Evolutionary conservation across 1,139 yeast species (phyloP).

Genomic region (Petasospora fabianii): DNA sequence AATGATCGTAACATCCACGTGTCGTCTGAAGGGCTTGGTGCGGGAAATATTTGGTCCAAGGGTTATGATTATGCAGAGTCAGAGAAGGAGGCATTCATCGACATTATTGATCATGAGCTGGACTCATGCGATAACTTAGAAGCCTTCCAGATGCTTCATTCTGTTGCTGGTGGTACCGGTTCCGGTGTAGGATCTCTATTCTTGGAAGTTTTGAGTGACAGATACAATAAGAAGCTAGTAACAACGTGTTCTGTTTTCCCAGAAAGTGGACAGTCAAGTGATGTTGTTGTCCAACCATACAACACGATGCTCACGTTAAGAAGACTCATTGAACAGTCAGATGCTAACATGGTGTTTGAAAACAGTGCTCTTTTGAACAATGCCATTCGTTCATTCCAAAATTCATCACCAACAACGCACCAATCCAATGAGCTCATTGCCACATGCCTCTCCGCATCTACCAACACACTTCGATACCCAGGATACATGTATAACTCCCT

Average conservation of each 20-base stretch:
- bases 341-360: constrained; percentile 83
- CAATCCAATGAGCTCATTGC: constrained; percentile 86
- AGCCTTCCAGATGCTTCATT: constrained; percentile 86
- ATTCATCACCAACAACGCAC: constrained; percentile 40
- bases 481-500: constrained; percentile 86
- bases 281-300: constrained; percentile 96
- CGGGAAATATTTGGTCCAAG: constrained; percentile 94
- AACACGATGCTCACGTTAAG: constrained; percentile 80
- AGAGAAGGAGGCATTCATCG: constrained; percentile 67
- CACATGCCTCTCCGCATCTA: constrained; percentile 76
- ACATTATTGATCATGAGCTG: constrained; percentile 84
- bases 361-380: constrained; percentile 71
- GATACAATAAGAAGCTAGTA: constrained; percentile 76
- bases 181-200: constrained; percentile 88
- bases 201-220: constrained; percentile 73
- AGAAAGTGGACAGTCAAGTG: constrained; percentile 71
- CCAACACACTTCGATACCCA: constrained; percentile 88
- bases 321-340: constrained; percentile 79
- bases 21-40: constrained; percentile 80
- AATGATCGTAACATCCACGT: constrained; percentile 82
- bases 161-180: constrained; percentile 99
- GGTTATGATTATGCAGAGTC: constrained; percentile 78
- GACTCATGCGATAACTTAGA: constrained; percentile 89
- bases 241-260: constrained; percentile 90
- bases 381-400: constrained; percentile 27